A percentile compares a stretch with the other conserved stretches of the same genome.
Evolutionary conservation across 1,284 basidiomycete species (phyloP).

Genomic region (Papiliotrema laurentii): DNA sequence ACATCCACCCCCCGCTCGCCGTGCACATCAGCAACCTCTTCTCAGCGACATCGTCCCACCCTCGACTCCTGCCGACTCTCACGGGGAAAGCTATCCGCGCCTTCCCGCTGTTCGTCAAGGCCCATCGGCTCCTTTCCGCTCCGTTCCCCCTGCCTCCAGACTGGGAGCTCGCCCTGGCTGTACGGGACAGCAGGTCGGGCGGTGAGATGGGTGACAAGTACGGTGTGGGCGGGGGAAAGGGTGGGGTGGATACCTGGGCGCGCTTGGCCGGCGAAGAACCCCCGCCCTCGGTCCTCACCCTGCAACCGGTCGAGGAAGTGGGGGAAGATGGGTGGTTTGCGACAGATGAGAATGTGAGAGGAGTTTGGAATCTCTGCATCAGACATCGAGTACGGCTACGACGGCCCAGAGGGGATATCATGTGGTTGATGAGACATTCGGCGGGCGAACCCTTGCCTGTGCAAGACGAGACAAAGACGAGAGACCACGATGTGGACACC

Average conservation of each 20-base stretch:
- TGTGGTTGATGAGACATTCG: conserved; percentile 29
- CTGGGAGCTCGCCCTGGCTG: conserved; percentile 16
- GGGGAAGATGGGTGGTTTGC: conserved; percentile 27
- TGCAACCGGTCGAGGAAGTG: conserved; percentile 1
- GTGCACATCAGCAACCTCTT: conserved; percentile 39
- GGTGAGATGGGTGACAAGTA: conserved; percentile 1
- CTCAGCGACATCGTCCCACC: conserved; percentile 33
- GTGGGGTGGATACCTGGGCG: conserved; percentile 33
- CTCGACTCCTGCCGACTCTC: conserved; percentile 26
- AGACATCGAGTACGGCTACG: conserved; percentile 30
- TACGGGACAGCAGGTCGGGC: neutral
- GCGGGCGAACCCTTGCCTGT: conserved; percentile 14
- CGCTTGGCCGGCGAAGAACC: conserved; percentile 36
- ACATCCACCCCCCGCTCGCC: conserved; percentile 38
- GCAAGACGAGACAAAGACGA: neutral
- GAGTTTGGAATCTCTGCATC: conserved; percentile 27
- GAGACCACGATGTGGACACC: conserved; percentile 15
- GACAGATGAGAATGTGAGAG: conserved; percentile 27
- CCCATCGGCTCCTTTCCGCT: conserved; percentile 29
- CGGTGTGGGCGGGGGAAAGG: conserved; percentile 27
- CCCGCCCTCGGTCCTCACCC: neutral
- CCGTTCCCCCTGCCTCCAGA: conserved; percentile 22
- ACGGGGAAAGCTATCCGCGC: conserved; percentile 17
- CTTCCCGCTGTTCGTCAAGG: conserved; percentile 26
- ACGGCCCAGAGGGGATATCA: conserved; percentile 23